Base-by-base conservation (phyloP, 164 flowering plant genomes). In the Umbellularia californica region DNA sequence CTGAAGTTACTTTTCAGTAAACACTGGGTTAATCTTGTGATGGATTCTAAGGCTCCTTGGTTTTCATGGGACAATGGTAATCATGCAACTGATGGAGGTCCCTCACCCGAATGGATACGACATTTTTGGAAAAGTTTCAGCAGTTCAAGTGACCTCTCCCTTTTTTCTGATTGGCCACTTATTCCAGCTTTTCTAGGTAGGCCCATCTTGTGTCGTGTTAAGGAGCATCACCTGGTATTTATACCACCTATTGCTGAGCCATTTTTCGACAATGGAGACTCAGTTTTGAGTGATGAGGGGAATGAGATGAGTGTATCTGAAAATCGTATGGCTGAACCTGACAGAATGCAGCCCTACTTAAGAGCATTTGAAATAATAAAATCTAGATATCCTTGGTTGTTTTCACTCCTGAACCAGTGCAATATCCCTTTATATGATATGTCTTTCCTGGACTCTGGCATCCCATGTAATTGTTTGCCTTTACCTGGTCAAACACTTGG, bases 171-270 rank as follows among this genome's bases (percentile, higher is more conserved):
- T 72, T 95, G 99, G 99, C 99, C 99, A 20, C 83, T 95, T 12
- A 86, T 95, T 78, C 99, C 99, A 78, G 92, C 96, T 69, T 92
- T 92, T 85, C 89, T 93, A 78, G 97, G 96, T 74, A 87, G 97
- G 77, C 89, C 96, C 75, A 79, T 95, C 65, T 81, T 95, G 74
- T 95, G 99, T 71, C 98, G 99, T 78, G 88, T 92, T 33, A 87
- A 83, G 83, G 94, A 93, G 78, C 84, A 85, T 64, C 83, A 81
- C 75, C 79, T 95, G 78, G 87, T 95, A 58, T 95, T 95, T 72
- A 72, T 95, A 77, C 95, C 96, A 14, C 83, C 82, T 17, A 2
- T 82, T 58, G 68, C 74, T 12, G 77, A 75, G 77, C 69, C 79
- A 67, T 25, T 75, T 62, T 75, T 85, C 55, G 79, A 47, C 50